Evolutionary conservation across 179 eudicot species (phyloP).

Genomic region (Actinidia chinensis): DNA sequence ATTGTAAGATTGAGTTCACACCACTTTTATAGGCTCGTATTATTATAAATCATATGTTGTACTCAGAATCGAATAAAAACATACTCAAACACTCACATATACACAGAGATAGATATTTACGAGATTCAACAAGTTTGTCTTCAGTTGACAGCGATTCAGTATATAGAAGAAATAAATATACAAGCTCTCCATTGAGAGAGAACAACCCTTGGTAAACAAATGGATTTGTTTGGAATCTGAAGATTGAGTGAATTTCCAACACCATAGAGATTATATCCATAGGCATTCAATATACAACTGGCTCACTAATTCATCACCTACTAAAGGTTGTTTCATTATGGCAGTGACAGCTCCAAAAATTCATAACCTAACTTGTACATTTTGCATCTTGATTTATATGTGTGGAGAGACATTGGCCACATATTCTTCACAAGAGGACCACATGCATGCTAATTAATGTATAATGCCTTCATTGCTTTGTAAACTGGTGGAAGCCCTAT

Average conservation of each 20-base stretch:
- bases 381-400: background rate
- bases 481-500: background rate
- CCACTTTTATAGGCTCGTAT: background rate
- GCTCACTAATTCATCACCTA: slow-evolving; percentile 8
- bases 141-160: too few species aligned
- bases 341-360: background rate
- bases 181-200: too few species aligned
- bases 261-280: too few species aligned
- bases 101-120: too few species aligned
- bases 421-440: background rate
- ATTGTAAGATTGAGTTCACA: background rate
- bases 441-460: slow-evolving; percentile 22
- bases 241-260: too few species aligned
- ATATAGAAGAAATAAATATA: too few species aligned
- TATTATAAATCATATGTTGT: background rate
- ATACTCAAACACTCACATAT: too few species aligned
- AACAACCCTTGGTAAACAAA: too few species aligned
- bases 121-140: too few species aligned
- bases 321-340: slow-evolving; percentile 14
- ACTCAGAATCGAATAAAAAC: too few species aligned
- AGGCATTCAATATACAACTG: background rate
- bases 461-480: background rate
- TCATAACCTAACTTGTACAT: background rate
- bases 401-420: background rate
- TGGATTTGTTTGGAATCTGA: too few species aligned